These are phyloP conservation scores for Penicillium sp. DNA, from an alignment of 2,329 filamentous ascomycete species.

Conservation along the genomic window DNA sequence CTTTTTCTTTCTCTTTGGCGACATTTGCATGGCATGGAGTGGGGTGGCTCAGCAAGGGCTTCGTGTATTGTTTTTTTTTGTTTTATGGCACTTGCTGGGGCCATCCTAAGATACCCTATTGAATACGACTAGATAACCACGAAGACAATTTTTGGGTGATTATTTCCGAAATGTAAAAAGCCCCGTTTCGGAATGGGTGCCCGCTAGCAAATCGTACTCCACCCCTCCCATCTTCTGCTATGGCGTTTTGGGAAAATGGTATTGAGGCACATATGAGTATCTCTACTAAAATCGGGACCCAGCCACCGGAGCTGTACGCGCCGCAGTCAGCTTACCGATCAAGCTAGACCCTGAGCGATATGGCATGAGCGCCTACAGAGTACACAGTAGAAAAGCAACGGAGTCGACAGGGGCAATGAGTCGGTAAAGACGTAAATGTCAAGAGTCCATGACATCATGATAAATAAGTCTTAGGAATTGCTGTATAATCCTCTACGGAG, in stretches of 20 bases:
- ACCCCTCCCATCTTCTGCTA: neutral
- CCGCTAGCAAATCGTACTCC: neutral
- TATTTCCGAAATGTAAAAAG: neutral
- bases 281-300: neutral
- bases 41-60: conserved; percentile 3
- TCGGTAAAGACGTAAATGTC: neutral
- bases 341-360: neutral
- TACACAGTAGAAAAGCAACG: neutral
- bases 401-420: neutral
- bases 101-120: conserved; percentile 9
- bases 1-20: conserved; percentile 1
- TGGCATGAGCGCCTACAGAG: neutral
- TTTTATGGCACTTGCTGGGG: conserved; percentile 8
- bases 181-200: neutral
- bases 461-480: neutral
- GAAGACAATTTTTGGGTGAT: neutral
- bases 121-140: conserved; percentile 8
- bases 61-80: neutral
- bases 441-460: conserved; percentile 6
- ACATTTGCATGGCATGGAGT: conserved; percentile 14
- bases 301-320: neutral
- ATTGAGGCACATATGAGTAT: too few species aligned
- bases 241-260: neutral
- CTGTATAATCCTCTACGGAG: neutral
- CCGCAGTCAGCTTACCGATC: neutral